phyloP scores from a whole-genome alignment of 352 stramenopile genomes.

The Stephanocyclus meneghinianus region DNA sequence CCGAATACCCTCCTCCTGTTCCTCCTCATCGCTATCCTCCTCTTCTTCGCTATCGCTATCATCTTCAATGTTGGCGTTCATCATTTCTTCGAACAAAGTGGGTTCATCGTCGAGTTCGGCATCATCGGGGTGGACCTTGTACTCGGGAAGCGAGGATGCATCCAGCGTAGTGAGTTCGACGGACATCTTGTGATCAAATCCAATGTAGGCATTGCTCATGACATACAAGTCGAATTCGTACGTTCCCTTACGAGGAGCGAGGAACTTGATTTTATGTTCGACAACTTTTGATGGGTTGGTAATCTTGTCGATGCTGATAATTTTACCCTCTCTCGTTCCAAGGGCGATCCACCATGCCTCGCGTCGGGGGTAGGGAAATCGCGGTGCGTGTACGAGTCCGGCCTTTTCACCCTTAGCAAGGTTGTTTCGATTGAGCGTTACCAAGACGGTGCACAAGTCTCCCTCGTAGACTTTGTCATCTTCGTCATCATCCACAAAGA shows the following conservation, averaged over 20 bases:
- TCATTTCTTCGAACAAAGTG: slow-evolving; percentile 98
- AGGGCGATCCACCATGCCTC: slow-evolving; percentile 98
- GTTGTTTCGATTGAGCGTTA: slow-evolving; percentile 96
- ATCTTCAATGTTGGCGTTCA: slow-evolving; percentile 85
- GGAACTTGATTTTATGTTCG: slow-evolving; percentile 93
- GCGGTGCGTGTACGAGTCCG: slow-evolving; percentile 93
- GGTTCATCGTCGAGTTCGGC: slow-evolving; percentile 98
- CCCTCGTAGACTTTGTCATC: slow-evolving; percentile 95
- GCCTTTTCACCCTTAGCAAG: slow-evolving; percentile 92
- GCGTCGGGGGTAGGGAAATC: slow-evolving; percentile 92
- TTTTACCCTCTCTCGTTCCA: slow-evolving; percentile 91
- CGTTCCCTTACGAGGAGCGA: slow-evolving; percentile 91
- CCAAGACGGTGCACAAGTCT: slow-evolving; percentile 96
- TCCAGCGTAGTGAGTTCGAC: slow-evolving; percentile 93
- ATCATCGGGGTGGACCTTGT: slow-evolving; percentile 96
- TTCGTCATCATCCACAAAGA: slow-evolving; percentile 88
- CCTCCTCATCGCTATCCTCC: slow-evolving; percentile 59
- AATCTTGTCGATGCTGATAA: slow-evolving; percentile 96
- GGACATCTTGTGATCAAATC: slow-evolving; percentile 90
- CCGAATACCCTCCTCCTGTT: slow-evolving; percentile 61
- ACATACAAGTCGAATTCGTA: slow-evolving; percentile 98
- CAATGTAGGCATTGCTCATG: slow-evolving; percentile 97
- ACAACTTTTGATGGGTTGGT: slow-evolving; percentile 84
- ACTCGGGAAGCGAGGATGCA: slow-evolving; percentile 90
- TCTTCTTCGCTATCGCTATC: slow-evolving; percentile 82